Percentiles rank a stretch among this genome's conserved stretches.
phyloP scores from a whole-genome alignment of 305 asterid species.

The Plantago coronopus region DNA sequence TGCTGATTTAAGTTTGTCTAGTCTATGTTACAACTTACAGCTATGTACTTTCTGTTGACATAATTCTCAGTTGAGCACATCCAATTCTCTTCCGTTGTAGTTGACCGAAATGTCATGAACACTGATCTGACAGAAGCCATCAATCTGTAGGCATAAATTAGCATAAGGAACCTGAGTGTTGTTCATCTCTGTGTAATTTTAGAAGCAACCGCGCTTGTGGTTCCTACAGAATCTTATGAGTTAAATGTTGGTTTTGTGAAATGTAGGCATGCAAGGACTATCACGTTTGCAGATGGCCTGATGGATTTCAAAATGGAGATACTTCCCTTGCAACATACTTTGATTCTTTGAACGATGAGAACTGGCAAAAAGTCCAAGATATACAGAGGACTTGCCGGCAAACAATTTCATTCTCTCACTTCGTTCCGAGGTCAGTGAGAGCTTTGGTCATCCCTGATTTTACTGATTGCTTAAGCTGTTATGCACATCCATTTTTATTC shows the following conservation, averaged over 20 bases:
- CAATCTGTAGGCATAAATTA: background rate
- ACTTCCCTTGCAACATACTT: slow-evolving; percentile 66
- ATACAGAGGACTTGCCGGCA: slow-evolving; percentile 53
- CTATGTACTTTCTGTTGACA: background rate
- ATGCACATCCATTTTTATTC: too few relatives aligned
- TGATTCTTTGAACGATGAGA: slow-evolving; percentile 71
- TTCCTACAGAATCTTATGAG: background rate
- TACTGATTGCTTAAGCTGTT: slow-evolving; percentile 5
- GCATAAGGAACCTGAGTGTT: too few relatives aligned
- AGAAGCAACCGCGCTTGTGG: background rate
- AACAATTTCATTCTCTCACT: slow-evolving; percentile 74
- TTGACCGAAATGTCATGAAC: too few relatives aligned
- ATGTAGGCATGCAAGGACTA: slow-evolving; percentile 84
- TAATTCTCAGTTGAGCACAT: background rate
- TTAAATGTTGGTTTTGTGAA: slow-evolving; percentile 22
- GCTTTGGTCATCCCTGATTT: slow-evolving; percentile 5
- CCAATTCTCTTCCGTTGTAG: too few relatives aligned
- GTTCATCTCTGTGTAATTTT: slow-evolving; percentile 11
- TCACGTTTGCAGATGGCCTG: slow-evolving; percentile 86
- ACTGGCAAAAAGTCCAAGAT: slow-evolving; percentile 40
- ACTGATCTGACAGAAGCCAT: background rate
- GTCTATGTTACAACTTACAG: background rate
- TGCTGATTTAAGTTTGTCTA: background rate
- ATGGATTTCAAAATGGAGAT: slow-evolving; percentile 44
- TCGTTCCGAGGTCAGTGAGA: slow-evolving; percentile 69